Base-by-base conservation (phyloP, 306 rosid genomes). In the Echinosophora koreensis region DNA sequence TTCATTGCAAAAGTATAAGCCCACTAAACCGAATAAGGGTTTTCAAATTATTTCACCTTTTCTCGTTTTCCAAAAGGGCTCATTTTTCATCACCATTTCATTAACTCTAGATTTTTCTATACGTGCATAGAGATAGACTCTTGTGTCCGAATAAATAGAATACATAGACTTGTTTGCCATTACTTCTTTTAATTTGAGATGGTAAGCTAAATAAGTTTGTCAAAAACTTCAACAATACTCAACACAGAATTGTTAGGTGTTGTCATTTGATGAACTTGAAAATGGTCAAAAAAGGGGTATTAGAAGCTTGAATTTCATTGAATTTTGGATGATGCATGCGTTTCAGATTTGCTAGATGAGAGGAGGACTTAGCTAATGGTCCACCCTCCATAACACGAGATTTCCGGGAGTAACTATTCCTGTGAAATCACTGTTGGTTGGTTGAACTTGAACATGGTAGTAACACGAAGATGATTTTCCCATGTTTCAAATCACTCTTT, bases 1-100 rank as follows among this genome's bases (percentile, higher is more conserved):
- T 56, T 58, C 9, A 13, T 71, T 73, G 28, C 74, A 22, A n/a
- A 73, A 4, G n/a, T 39, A 47, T 32, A 3, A 38, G 5, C 47
- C 0, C 6, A 6, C 8, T 79, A 30, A 52, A 22, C 39, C 32
- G 32, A 30, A 30, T 22, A 49, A 39, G 83, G 83, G 71, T 63
- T 85, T 81, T 32, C 10, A 16, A 22, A 22, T 22, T 22, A 4
- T 8, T 32, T 15, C 14, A 5, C 22, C 28, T 22, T 15, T 37
- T 47, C 37, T 3, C 12, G 14, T 8, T 15, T 73, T 35, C 39
- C 3, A 30, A 22, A 71, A 3, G 54, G 12, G 3, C n/a, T 13
- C 13, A 38, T 22, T 13, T 12, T 5, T 39, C 44, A 39, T 39
- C 44, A 9, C 47, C 11, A 13, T 34, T 3, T 18, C 35, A 11